Base-by-base conservation (phyloP, 345 rosid genomes). In the Boechera stricta region DNA sequence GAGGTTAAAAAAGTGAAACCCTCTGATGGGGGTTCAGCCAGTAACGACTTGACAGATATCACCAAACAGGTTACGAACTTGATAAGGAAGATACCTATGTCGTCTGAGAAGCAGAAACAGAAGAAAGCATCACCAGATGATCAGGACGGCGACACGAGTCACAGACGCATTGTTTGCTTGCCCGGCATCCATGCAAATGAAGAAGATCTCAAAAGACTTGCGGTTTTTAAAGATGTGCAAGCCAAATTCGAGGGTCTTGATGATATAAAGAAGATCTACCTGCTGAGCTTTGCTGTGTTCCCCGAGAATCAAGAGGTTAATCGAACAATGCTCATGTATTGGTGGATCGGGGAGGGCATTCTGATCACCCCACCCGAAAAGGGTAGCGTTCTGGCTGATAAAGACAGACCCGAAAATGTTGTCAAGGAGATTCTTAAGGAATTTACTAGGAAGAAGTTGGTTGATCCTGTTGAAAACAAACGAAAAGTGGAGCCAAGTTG, bases 341-440 rank as follows among this genome's bases (percentile, higher is more conserved):
- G 88, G 90, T 88, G 89, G 87, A 65, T 84, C 5, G 95, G 87
- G 33, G 89, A 90, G 77, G 73, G 74, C 9, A 36, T 87, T 18
- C 65, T 60, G n/a, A n/a, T n/a, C n/a, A n/a, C n/a, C n/a, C n/a
- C n/a, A n/a, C n/a, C n/a, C n/a, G n/a, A n/a, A n/a, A n/a, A n/a
- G n/a, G n/a, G n/a, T n/a, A n/a, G n/a, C n/a, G n/a, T n/a, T n/a
- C n/a, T n/a, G n/a, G n/a, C n/a, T n/a, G n/a, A n/a, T n/a, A n/a
- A n/a, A n/a, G n/a, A n/a, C n/a, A n/a, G n/a, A n/a, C 69, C 53
- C 1, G 67, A 54, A 48, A 24, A 69, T 5, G 63, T 10, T 3
- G 88, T 79, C 47, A 59, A 72, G 33, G 5, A 4, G 0, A 64
- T 77, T 71, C 80, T 87, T 1, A 0, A 52, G 5, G 7, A 48